Percentiles rank a stretch among this genome's conserved stretches.
phyloP scores from a whole-genome alignment of 495 filamentous ascomycete species.

The Apodospora peruviana region DNA sequence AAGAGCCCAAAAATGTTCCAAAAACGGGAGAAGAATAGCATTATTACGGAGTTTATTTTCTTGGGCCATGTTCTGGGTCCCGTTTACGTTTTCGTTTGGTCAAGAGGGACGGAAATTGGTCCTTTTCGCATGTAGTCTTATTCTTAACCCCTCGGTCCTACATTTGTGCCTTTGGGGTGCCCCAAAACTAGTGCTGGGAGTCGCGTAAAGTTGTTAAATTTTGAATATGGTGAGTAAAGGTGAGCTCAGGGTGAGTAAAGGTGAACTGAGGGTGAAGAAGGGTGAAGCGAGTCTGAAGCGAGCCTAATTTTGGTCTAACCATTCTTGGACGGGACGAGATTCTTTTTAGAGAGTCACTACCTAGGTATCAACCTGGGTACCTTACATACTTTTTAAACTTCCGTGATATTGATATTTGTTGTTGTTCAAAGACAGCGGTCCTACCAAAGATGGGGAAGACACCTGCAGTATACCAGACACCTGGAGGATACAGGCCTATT shows the following conservation, averaged over 20 bases:
- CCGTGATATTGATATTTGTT: no score
- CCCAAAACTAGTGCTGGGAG: neutral
- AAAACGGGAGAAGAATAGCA: neutral
- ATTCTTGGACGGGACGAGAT: neutral
- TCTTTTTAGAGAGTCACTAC: conserved; percentile 8
- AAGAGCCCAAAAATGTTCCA: neutral
- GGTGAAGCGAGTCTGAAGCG: conserved; percentile 9
- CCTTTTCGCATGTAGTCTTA: neutral
- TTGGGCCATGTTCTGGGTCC: neutral
- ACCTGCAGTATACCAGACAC: no score
- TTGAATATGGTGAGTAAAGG: neutral
- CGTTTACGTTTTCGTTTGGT: neutral
- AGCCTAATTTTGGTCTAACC: conserved; percentile 11
- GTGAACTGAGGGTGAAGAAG: conserved; percentile 5
- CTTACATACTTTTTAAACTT: no score
- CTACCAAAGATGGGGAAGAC: no score
- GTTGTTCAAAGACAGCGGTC: no score
- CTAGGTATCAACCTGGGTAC: neutral
- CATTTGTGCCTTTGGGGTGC: neutral
- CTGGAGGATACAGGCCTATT: no score
- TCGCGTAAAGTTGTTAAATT: neutral
- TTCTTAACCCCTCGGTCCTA: neutral
- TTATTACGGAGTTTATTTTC: neutral
- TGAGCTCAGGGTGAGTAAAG: conserved; percentile 2
- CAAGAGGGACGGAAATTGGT: neutral